A percentile compares a stretch with the other conserved stretches of the same genome.
These are phyloP conservation scores for Paraglomus brasilianum DNA, from an alignment of 192 early-diverging fungal species.

Conservation along the genomic window DNA sequence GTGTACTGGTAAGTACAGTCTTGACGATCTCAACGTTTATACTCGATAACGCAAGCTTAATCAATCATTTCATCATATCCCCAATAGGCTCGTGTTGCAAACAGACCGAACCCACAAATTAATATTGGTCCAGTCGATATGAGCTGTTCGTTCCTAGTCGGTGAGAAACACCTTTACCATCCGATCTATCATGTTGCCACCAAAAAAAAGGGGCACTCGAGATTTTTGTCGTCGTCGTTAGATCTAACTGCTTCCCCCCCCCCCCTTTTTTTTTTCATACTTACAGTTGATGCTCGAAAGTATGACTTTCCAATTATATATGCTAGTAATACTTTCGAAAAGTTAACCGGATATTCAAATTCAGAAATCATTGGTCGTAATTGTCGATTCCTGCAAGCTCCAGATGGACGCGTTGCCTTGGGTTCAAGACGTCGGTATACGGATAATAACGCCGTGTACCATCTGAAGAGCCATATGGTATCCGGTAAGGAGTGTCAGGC, in stretches of 20 bases:
- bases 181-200: neutral
- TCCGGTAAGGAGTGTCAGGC: conserved; percentile 62
- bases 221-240: neutral
- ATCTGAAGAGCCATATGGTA: conserved; percentile 51
- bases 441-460: conserved; percentile 55
- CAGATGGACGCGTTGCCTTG: conserved; percentile 50
- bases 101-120: conserved; percentile 57
- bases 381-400: conserved; percentile 51
- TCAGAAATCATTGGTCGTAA: conserved; percentile 50
- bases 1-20: conserved; percentile 32
- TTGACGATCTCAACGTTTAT: neutral
- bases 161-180: neutral
- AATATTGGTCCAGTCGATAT: conserved; percentile 60
- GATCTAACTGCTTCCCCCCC: neutral
- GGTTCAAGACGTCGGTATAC: conserved; percentile 53
- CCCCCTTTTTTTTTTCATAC: neutral
- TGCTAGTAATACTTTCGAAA: conserved; percentile 60
- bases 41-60: neutral
- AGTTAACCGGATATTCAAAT: conserved; percentile 55
- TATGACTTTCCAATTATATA: conserved; percentile 67
- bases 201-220: no score
- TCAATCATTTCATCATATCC: conserved; percentile 6
- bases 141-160: conserved; percentile 54
- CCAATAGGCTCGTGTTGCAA: conserved; percentile 22
- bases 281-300: conserved; percentile 52